phyloP scores from a whole-genome alignment of 2,329 filamentous ascomycete species.

The Fusarium buharicum region DNA sequence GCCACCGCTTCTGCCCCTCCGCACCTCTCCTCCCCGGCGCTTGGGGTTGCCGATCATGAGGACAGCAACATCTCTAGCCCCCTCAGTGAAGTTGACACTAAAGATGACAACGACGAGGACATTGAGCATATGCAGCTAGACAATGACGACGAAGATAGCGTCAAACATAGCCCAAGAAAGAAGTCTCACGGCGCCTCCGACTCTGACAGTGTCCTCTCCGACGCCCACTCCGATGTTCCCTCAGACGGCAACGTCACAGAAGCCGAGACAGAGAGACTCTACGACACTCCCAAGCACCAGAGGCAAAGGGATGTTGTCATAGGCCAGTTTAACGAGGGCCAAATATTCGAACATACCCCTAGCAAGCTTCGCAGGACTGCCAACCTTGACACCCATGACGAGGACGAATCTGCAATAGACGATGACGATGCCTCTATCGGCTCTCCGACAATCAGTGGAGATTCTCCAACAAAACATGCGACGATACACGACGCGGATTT shows the following conservation, averaged over 20 bases:
- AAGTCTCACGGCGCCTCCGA: conserved; percentile 52
- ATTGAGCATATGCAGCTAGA: conserved; percentile 67
- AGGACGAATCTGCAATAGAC: conserved; percentile 56
- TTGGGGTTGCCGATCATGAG: conserved; percentile 59
- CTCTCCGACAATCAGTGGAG: conserved; percentile 54
- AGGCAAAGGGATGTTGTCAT: conserved; percentile 71
- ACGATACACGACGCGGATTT: conserved; percentile 43
- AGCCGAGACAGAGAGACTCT: conserved; percentile 93
- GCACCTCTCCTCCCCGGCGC: conserved; percentile 57
- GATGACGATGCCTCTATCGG: conserved; percentile 53
- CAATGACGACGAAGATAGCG: conserved; percentile 49
- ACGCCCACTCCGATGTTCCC: conserved; percentile 57
- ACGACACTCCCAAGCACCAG: conserved; percentile 81
- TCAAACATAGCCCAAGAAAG: conserved; percentile 45
- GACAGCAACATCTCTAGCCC: conserved; percentile 86
- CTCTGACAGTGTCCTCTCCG: conserved; percentile 67
- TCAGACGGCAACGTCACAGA: conserved; percentile 74
- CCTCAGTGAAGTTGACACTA: conserved; percentile 90
- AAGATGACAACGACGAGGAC: conserved; percentile 75
- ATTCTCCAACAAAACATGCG: conserved; percentile 51
- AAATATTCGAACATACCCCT: conserved; percentile 72
- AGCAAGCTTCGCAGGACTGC: conserved; percentile 75
- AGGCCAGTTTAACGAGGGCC: conserved; percentile 63
- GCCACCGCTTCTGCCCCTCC: conserved; percentile 62
- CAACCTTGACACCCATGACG: conserved; percentile 50